phyloP scores from a whole-genome alignment of 495 filamentous ascomycete species.

The Penicillium malachiteum region DNA sequence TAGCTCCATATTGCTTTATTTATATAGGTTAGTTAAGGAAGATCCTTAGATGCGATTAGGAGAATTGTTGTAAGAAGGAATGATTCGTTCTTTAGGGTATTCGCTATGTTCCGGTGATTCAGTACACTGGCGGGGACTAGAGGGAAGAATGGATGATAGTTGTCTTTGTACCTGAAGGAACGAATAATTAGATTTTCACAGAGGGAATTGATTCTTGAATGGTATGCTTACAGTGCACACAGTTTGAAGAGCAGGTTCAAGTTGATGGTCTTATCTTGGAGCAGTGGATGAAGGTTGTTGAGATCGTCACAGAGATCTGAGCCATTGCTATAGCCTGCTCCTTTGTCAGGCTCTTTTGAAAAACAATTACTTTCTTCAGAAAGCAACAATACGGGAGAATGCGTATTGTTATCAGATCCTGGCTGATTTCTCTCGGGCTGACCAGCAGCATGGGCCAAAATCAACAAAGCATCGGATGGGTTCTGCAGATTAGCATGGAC shows the following conservation, averaged over 20 bases:
- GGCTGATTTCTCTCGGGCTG: background rate
- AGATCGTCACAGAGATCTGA: no score
- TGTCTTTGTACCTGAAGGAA: background rate
- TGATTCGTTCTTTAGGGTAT: conserved; percentile 1
- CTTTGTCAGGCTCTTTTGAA: no score
- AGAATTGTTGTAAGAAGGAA: conserved; percentile 9
- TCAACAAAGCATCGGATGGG: conserved; percentile 10
- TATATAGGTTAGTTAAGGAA: background rate
- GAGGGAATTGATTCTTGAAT: no score
- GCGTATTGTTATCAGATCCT: background rate
- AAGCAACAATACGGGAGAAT: no score
- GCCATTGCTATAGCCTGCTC: no score
- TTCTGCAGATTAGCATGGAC: conserved; percentile 5
- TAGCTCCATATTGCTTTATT: conserved; percentile 2
- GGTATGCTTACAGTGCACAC: no score
- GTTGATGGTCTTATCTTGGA: no score
- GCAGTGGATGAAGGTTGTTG: no score
- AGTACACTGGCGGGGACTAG: conserved; percentile 6
- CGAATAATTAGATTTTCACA: no score
- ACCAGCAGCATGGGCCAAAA: conserved; percentile 11
- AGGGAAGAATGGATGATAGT: conserved; percentile 13
- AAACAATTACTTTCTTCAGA: background rate
- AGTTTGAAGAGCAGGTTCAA: no score
- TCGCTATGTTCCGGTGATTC: background rate
- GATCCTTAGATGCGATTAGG: conserved; percentile 10